phyloP scores from a whole-genome alignment of 1,284 basidiomycete genomes.

The Chondrostereum purpureum region DNA sequence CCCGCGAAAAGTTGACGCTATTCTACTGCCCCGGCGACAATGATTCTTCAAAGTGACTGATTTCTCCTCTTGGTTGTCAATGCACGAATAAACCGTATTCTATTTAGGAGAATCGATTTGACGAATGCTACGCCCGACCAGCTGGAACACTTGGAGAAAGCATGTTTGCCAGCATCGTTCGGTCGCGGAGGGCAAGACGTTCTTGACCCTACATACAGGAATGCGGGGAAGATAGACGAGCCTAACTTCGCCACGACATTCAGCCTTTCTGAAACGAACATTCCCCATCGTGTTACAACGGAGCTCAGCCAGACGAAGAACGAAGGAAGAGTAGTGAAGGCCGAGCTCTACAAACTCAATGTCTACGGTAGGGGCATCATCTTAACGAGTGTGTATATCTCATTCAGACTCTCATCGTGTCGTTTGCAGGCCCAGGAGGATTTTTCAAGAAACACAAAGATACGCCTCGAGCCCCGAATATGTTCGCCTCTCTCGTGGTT shows the following conservation, averaged over 20 bases:
- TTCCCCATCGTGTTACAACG: background rate
- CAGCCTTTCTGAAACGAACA: background rate
- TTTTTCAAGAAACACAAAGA: constrained; percentile 15
- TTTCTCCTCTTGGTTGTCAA: background rate
- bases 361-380: background rate
- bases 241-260: constrained; percentile 2
- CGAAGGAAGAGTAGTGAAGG: background rate
- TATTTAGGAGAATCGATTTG: background rate
- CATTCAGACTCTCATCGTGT: background rate
- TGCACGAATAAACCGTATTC: background rate
- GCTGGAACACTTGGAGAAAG: background rate
- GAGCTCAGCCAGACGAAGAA: background rate
- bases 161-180: background rate
- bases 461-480: constrained; percentile 22
- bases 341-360: constrained; percentile 1
- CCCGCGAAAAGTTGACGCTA: background rate
- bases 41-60: too few species aligned
- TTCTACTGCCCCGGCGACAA: background rate
- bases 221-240: background rate
- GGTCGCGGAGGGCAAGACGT: constrained; percentile 2
- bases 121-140: background rate
- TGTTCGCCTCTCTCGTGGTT: constrained; percentile 30
- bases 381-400: background rate
- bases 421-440: background rate
- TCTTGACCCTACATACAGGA: constrained; percentile 2